phyloP scores from a whole-genome alignment of 2,329 filamentous ascomycete genomes.

The Stachybotrys chlorohalonatus region DNA sequence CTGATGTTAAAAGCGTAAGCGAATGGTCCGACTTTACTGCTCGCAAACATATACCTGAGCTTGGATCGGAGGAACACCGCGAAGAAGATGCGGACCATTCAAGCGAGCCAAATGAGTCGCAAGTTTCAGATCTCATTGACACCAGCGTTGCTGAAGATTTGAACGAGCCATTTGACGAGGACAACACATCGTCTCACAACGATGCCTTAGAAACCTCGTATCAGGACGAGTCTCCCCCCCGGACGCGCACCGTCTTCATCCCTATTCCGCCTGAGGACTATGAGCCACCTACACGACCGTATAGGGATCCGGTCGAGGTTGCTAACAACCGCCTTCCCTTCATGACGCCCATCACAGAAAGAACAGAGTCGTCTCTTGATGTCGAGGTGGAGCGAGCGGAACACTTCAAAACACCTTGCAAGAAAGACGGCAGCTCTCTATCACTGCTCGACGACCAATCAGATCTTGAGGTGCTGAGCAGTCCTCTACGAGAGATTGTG shows the following conservation, averaged over 20 bases:
- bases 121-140: slow-evolving; percentile 30
- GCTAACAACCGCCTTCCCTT: slow-evolving; percentile 91
- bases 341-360: slow-evolving; percentile 97
- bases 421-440: slow-evolving; percentile 26
- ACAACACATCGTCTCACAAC: too few species aligned
- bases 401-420: slow-evolving; percentile 71
- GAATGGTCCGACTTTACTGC: slow-evolving; percentile 86
- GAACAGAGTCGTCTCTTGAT: slow-evolving; percentile 81
- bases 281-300: slow-evolving; percentile 68
- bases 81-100: slow-evolving; percentile 16
- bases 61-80: slow-evolving; percentile 21
- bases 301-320: slow-evolving; percentile 67
- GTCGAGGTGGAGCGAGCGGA: slow-evolving; percentile 50
- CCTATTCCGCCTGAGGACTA: slow-evolving; percentile 82
- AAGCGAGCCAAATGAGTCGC: slow-evolving; percentile 23
- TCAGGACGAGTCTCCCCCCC: slow-evolving; percentile 34
- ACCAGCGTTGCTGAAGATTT: slow-evolving; percentile 15
- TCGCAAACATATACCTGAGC: slow-evolving; percentile 56
- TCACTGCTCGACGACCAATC: slow-evolving; percentile 20
- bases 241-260: slow-evolving; percentile 59
- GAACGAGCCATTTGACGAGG: slow-evolving; percentile 18
- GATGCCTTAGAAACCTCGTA: too few species aligned
- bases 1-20: slow-evolving; percentile 56
- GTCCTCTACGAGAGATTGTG: slow-evolving; percentile 61
- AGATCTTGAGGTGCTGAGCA: slow-evolving; percentile 46